Evolutionary conservation across 2,329 filamentous ascomycete species (phyloP).

Genomic region (Verticillium dahliae): DNA sequence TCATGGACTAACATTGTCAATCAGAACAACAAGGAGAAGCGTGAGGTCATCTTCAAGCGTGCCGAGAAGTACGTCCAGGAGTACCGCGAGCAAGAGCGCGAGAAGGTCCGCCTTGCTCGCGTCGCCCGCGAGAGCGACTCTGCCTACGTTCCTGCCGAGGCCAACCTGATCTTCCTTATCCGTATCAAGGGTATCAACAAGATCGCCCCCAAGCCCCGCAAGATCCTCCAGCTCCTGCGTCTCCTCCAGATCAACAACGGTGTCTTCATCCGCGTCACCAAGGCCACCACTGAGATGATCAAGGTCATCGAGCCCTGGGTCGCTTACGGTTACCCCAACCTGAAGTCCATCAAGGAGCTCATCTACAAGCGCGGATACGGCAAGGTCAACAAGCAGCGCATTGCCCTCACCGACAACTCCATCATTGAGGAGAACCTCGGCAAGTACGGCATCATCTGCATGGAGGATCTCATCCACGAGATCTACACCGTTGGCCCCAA

Average conservation of each 20-base stretch:
- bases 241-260: constrained; percentile 99
- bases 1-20: not conserved
- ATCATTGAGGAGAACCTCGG: constrained; percentile 95
- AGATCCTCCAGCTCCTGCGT: constrained; percentile 98
- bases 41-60: constrained; percentile 98
- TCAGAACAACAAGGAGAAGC: constrained; percentile 98
- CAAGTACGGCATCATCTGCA: constrained; percentile 98
- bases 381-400: constrained; percentile 97
- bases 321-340: constrained; percentile 98
- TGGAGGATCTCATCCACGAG: constrained; percentile 99
- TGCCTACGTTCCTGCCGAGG: constrained; percentile 91
- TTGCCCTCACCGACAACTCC: constrained; percentile 93
- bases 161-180: constrained; percentile 95
- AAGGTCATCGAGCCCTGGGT: constrained; percentile 99
- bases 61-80: constrained; percentile 99
- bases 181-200: constrained; percentile 99
- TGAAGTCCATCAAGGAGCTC: constrained; percentile 98
- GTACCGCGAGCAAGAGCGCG: constrained; percentile 96
- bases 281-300: constrained; percentile 95
- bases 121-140: constrained; percentile 86
- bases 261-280: constrained; percentile 95
- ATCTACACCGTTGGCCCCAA: constrained; percentile 98
- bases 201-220: constrained; percentile 99
- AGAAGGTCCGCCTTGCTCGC: constrained; percentile 92
- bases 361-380: constrained; percentile 99